These are phyloP conservation scores for Paracoccidioides lutzii DNA, from an alignment of 2,329 filamentous ascomycete species.

Conservation along the genomic window DNA sequence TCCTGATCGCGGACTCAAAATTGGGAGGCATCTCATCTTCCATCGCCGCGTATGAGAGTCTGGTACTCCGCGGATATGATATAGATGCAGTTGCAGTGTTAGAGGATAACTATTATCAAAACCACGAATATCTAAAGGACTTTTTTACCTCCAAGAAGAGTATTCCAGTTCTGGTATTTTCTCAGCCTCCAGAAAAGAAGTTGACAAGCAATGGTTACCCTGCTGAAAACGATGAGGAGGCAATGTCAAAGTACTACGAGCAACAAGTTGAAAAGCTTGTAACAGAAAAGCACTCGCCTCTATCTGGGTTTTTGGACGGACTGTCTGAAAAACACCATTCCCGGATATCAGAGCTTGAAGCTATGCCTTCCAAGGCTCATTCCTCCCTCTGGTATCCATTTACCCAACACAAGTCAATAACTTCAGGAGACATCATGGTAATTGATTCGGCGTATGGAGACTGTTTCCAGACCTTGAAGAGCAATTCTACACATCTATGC, in stretches of 20 bases:
- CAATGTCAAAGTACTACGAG: slow-evolving; percentile 54
- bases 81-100: slow-evolving; percentile 60
- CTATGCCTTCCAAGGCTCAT: slow-evolving; percentile 49
- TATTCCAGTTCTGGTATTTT: slow-evolving; percentile 45
- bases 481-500: slow-evolving; percentile 12
- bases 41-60: slow-evolving; percentile 66
- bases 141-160: slow-evolving; percentile 50
- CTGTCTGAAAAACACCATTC: slow-evolving; percentile 43
- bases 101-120: slow-evolving; percentile 51
- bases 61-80: slow-evolving; percentile 66
- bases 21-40: slow-evolving; percentile 71
- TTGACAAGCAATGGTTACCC: slow-evolving; percentile 12
- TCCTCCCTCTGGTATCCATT: slow-evolving; percentile 74
- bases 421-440: slow-evolving; percentile 50
- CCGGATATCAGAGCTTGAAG: slow-evolving; percentile 47
- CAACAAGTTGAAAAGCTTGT: slow-evolving; percentile 22
- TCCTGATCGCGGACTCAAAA: slow-evolving; percentile 62
- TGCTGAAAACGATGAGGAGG: slow-evolving; percentile 37
- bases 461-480: slow-evolving; percentile 54
- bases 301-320: slow-evolving; percentile 37
- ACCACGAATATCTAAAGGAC: slow-evolving; percentile 51
- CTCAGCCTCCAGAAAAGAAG: slow-evolving; percentile 43
- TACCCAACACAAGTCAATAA: slow-evolving; percentile 59
- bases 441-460: slow-evolving; percentile 75
- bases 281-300: slow-evolving; percentile 16